A percentile compares a stretch with the other conserved stretches of the same genome.
Evolutionary conservation across 139 green algal genomes (phyloP).

Genomic region (Mesostigma viride): DNA sequence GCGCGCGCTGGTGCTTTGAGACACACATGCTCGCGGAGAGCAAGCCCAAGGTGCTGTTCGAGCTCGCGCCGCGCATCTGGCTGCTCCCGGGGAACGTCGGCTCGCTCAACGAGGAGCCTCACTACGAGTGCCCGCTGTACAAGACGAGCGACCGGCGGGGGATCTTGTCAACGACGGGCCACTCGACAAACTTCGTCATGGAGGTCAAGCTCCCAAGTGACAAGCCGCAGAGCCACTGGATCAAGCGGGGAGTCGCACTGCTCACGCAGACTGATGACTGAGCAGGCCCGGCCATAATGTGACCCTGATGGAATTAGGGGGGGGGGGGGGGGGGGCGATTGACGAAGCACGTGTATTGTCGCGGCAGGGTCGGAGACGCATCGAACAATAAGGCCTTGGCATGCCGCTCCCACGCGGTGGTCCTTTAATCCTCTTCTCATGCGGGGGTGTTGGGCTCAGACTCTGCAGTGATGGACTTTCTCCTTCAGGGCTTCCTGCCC

Average conservation of each 20-base stretch:
- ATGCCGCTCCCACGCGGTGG: no score
- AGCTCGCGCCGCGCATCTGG: slow-evolving; percentile 50
- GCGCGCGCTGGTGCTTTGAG: slow-evolving; percentile 32
- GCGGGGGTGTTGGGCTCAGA: no score
- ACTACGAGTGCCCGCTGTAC: slow-evolving; percentile 71
- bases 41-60: slow-evolving; percentile 49
- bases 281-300: no score
- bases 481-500: no score
- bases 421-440: no score
- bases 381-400: no score
- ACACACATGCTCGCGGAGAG: slow-evolving; percentile 23
- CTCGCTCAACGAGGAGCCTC: slow-evolving; percentile 27
- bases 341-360: no score
- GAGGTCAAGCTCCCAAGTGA: slow-evolving; percentile 49
- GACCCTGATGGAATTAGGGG: no score
- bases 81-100: slow-evolving; percentile 39
- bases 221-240: slow-evolving; percentile 48
- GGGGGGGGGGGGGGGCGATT: no score
- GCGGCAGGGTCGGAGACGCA: no score
- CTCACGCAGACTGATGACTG: slow-evolving; percentile 43
- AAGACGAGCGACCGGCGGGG: slow-evolving; percentile 57
- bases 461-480: no score
- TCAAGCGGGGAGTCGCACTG: slow-evolving; percentile 56
- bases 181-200: slow-evolving; percentile 77
- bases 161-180: slow-evolving; percentile 63